These are phyloP conservation scores for Acidiella bohemica DNA, from an alignment of 495 filamentous ascomycete genomes.

Conservation along the genomic window DNA sequence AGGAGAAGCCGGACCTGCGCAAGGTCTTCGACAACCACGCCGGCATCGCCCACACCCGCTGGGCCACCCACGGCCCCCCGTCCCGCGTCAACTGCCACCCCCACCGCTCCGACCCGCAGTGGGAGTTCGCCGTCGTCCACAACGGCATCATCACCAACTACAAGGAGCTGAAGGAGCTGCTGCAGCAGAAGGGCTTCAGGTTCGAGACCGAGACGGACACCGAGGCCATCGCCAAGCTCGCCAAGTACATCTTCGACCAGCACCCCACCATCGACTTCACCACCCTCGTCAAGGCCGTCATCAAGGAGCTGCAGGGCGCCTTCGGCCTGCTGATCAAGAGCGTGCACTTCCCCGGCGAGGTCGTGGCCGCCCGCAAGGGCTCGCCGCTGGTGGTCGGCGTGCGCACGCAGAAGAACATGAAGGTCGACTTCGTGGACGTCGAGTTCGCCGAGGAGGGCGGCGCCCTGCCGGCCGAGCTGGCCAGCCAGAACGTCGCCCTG, in stretches of 20 bases:
- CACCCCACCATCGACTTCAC: slow-evolving; percentile 93
- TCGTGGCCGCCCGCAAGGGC: slow-evolving; percentile 94
- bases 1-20: slow-evolving; percentile 65
- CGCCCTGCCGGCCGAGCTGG: slow-evolving; percentile 81
- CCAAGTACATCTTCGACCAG: slow-evolving; percentile 95
- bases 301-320: slow-evolving; percentile 94
- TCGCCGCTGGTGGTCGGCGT: slow-evolving; percentile 94
- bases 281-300: slow-evolving; percentile 88
- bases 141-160: slow-evolving; percentile 99
- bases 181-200: slow-evolving; percentile 87
- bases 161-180: slow-evolving; percentile 91
- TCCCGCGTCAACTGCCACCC: slow-evolving; percentile 95
- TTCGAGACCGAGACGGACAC: slow-evolving; percentile 99
- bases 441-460: slow-evolving; percentile 54
- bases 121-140: slow-evolving; percentile 95
- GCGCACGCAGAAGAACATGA: slow-evolving; percentile 94
- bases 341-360: slow-evolving; percentile 94
- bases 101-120: slow-evolving; percentile 74
- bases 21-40: slow-evolving; percentile 95
- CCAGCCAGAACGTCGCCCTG: slow-evolving; percentile 90
- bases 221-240: slow-evolving; percentile 96
- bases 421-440: slow-evolving; percentile 99
- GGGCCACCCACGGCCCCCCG: slow-evolving; percentile 93
- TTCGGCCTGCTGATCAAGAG: slow-evolving; percentile 96
- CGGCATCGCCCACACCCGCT: slow-evolving; percentile 96